These are phyloP conservation scores for Abortiporus biennis DNA, from an alignment of 1,284 basidiomycete genomes.

Conservation along the genomic window DNA sequence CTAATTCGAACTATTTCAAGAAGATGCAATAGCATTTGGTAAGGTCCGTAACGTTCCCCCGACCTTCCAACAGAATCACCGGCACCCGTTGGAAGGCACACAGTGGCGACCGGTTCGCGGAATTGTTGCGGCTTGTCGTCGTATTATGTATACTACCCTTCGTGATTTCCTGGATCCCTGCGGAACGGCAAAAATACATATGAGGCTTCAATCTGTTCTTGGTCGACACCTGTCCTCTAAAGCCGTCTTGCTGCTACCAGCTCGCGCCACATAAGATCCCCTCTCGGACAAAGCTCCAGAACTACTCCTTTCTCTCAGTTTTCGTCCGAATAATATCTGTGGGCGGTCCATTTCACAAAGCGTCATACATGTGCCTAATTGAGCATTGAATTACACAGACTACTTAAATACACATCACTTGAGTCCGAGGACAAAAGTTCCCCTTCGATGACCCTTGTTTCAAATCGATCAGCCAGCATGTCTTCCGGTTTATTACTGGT, in stretches of 20 bases:
- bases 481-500: constrained; percentile 24
- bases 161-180: not conserved
- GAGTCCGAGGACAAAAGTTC: too few relatives aligned
- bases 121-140: constrained; percentile 14
- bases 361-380: too few relatives aligned
- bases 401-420: too few relatives aligned
- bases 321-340: too few relatives aligned
- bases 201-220: not conserved
- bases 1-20: constrained; percentile 7
- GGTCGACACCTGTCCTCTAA: not conserved
- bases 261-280: not conserved
- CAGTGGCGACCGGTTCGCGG: constrained; percentile 11
- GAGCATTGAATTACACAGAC: too few relatives aligned
- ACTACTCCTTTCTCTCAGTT: too few relatives aligned
- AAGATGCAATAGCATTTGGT: not conserved
- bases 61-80: not conserved
- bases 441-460: constrained; percentile 22
- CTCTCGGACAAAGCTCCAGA: not conserved
- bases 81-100: constrained; percentile 7
- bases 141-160: constrained; percentile 9
- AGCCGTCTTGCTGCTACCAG: not conserved
- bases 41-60: not conserved
- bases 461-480: constrained; percentile 23
- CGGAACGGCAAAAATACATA: constrained; percentile 1
- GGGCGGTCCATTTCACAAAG: too few relatives aligned